Base-by-base conservation (phyloP, 139 green algal genomes). In the Chlorella sp. region DNA sequence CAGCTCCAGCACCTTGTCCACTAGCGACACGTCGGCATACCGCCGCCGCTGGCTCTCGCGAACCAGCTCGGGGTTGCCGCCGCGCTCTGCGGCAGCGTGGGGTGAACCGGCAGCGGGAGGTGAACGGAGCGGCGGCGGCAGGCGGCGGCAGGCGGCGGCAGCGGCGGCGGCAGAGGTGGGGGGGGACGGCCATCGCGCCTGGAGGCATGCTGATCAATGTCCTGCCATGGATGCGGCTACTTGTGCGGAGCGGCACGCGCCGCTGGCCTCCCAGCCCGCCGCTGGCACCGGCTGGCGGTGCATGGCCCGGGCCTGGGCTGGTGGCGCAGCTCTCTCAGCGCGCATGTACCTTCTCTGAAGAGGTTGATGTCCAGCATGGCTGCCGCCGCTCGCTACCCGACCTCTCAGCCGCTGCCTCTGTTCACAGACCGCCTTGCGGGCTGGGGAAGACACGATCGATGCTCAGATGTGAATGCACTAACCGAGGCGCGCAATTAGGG, bases 321-420 rank as follows among this genome's bases (percentile, higher is more conserved):
- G 24, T 1, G 48, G n/a, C 48, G 70, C 20, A 24, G 70, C 26
- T 19, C 64, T 41, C 32, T 6, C 64, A 40, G 30, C 64, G 30
- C 1, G 20, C 69, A 19, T 32, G 70, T 28, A 30, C 94, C 94
- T 92, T 87, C 87, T 13, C 96, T 87, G 69, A 99, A 98, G 0
- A 98, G 74, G 75, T 99, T 98, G 85, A 99, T 98, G 81, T 99
- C 97, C 38, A 99, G 87, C 97, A 99, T 99, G 51, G 51, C 14
- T 60, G 51, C 13, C 16, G 51, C 51, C 51, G 51, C 9, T 24
- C 51, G 51, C 51, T 60, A 16, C 51, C 51, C 13, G 24, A 11
- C 51, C 8, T 11, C 46, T 54, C 46, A 54, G 46, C 46, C 16
- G 51, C 51, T 24, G 51, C 13, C 24, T 16, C 2, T 60, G 51